Evolutionary conservation across 202 grass and related monocot genomes (phyloP), one percentile per base, ranked within the genome.

Genomic region (Saccharum hybrid): DNA sequence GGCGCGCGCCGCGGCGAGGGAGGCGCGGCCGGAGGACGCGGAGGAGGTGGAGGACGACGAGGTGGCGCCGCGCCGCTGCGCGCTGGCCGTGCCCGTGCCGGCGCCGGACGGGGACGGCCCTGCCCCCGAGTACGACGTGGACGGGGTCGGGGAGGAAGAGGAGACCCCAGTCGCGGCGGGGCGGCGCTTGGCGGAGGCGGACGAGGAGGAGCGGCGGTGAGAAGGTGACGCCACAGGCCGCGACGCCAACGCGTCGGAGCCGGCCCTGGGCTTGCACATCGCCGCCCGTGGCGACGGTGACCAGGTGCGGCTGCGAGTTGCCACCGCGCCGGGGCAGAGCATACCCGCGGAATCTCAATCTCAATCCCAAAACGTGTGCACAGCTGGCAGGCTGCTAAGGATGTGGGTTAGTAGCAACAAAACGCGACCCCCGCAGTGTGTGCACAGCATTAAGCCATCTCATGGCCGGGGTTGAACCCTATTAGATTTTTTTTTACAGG

Each of bases 1-100:
- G 31, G 90, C 81, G 37, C 85, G 88, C 42, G 76, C 74, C 18
- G 82, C 76, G 41, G 90, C 81, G 51, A 90, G 89, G 49, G 85
- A 90, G 10, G 86, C 38, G 19, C 74, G 74, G 76, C 72, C 42
- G 11, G 65, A 71, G 72, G 91, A 82, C 2, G 54, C 21, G 8
- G 72, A 82, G 37, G 83, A 49, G 5, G 37, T 6, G 16, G 81
- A 76, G 6, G 89, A 81, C 23, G 76, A 79, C 33, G 75, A 86
- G 68, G 84, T 83, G 81, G 41, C 19, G 28, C 66, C 57, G 26
- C 37, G 66, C 14, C 49, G 78, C 21, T 71, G 66, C 13, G 14
- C 66, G 78, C 78, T 81, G 36, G 8, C 13, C 13, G 77, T 69
- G 0, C 68, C 60, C 4, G 60, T 69, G 0, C 42, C 63, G 62